Conservation (phyloP, 495 filamentous ascomycete species). For the Podospora pseudocomata region DNA sequence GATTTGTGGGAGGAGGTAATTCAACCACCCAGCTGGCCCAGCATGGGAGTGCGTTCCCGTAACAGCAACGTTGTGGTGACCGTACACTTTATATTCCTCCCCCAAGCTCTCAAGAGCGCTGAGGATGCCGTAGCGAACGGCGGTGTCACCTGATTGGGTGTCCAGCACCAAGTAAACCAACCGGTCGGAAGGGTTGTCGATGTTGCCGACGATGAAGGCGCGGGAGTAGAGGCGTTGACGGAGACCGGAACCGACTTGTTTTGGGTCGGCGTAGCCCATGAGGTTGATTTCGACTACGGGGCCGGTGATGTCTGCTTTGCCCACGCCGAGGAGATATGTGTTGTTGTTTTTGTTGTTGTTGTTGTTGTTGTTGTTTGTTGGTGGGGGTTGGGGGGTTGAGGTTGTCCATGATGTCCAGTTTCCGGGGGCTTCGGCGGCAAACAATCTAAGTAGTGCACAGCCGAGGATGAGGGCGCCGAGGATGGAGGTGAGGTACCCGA, state of each 20-base stretch:
- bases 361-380: too few species aligned
- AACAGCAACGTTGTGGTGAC: constrained; percentile 80
- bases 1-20: constrained; percentile 93
- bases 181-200: constrained; percentile 60
- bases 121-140: constrained; percentile 80
- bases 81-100: constrained; percentile 66
- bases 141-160: constrained; percentile 86
- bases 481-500: background rate
- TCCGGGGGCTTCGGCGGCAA: background rate
- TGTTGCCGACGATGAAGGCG: constrained; percentile 81
- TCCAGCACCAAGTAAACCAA: constrained; percentile 90
- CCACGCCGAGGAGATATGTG: constrained; percentile 77
- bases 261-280: constrained; percentile 89
- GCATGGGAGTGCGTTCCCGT: constrained; percentile 94
- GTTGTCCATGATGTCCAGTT: background rate
- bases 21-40: constrained; percentile 90
- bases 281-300: constrained; percentile 89
- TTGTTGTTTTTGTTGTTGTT: too few species aligned
- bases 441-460: background rate
- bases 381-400: background rate
- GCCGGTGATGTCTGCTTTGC: constrained; percentile 94
- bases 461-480: background rate
- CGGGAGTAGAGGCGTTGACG: constrained; percentile 87
- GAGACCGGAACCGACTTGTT: constrained; percentile 81
- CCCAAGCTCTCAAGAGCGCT: constrained; percentile 65